Base-by-base conservation (phyloP, 768 basidiomycete species). In the Mrakia hoshinonis region DNA sequence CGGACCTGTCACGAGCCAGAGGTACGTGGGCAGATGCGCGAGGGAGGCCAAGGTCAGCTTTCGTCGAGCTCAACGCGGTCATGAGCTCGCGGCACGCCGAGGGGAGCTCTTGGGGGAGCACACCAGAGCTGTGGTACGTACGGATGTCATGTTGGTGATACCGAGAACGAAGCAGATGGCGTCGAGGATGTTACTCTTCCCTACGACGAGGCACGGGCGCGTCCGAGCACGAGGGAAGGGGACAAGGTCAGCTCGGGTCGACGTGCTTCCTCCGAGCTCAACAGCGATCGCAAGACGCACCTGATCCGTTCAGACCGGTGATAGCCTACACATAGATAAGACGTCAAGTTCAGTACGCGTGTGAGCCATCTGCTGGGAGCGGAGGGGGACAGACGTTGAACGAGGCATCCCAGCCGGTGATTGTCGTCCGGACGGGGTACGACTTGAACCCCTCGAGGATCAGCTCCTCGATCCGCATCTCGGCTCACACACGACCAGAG, bases 81-180 rank as follows among this genome's bases (percentile, higher is more conserved):
- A 43, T 7, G 7, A 43, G 43, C 43, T 15, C 7, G 43, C 7
- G 6, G 7, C 43, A 15, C 6, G 43, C 7, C 43, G 43, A 43
- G 43, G 43, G 43, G 43, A 43, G 15, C 13, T 26, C 24, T 5
- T 29, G 29, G n/a, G 20, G 31, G 58, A 58, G 18, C 12, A 22
- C 26, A 22, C 4, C 3, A 20, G 39, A 34, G 38, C 34, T 39
- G 22, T 9, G 6, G 11, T 20, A 63, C 85, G 68, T 74, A 91
- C 94, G 73, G 88, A 87, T n/a, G 89, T 83, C 89, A 97, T 91
- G 79, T 97, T 98, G 2, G 94, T 98, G 75, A 98, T 91, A 20
- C 96, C 96, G 24, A 99, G 84, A 20, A 97, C 96, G 79, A 99
- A 99, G 81, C 94, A 96, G 80, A 98, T 98, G 72, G 96, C 94